Base-by-base conservation (phyloP, 306 rosid species). In the Macrotyloma uniflorum region DNA sequence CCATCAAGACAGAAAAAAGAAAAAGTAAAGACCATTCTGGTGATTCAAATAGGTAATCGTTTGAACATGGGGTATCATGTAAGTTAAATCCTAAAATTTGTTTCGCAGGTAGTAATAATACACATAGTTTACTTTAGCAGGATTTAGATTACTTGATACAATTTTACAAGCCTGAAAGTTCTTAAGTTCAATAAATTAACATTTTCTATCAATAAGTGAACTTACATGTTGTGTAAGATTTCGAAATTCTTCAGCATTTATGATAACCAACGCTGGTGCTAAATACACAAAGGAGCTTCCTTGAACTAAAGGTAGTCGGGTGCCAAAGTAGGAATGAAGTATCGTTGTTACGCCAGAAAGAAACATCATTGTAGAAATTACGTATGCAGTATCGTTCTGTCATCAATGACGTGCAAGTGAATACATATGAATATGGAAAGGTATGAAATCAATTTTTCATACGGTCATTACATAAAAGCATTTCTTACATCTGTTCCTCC, bases 241-340 rank as follows among this genome's bases (percentile, higher is more conserved):
- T 58, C 98, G 91, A 83, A 76, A 88, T 77, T 92, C 97, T 83
- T 86, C 88, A 70, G 98, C 88, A 86, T 95, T 92, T 46, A 87
- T 87, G 79, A 95, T 86, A 35, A 91, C 88, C 72, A 95, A 69
- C 18, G 94, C 98, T 0, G 98, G 97, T 28, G 98, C 98, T 81
- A 95, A 87, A 88, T 89, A 91, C 61, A 92, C 92, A 84, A 92
- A 92, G 6, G 98, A 95, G 84, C 97, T 95, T 85, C 98, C 98
- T 85, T 95, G 98, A 83, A 95, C 98, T 80, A 95, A 82, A 46
- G 98, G 98, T 70, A 95, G 84, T 12, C 98, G 89, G 11, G 98
- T 92, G 72, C 98, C 98, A 46, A 95, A 89, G 88, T 78, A 89
- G 53, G 90, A 80, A 74, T 95, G 97, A 76, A 95, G 79, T 77